Conservation (phyloP, 768 basidiomycete genomes). For the Lentinula guzmanii region DNA sequence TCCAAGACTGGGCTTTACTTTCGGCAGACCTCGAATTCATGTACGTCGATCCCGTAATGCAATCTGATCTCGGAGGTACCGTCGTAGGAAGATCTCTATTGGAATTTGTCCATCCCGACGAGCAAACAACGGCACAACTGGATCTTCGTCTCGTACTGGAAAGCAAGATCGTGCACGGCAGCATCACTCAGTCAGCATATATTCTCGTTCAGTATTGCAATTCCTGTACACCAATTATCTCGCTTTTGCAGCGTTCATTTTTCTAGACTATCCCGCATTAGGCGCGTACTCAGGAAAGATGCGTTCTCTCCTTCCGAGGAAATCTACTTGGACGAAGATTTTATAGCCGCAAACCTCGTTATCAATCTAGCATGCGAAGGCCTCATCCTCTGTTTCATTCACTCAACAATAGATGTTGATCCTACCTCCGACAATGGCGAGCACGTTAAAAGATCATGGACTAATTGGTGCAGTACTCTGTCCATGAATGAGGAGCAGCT, state of each 20-base stretch:
- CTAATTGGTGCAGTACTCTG: constrained; percentile 86
- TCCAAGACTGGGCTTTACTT: constrained; percentile 67
- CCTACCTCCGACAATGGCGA: constrained; percentile 70
- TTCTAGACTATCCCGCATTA: constrained; percentile 68
- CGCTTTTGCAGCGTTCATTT: constrained; percentile 62
- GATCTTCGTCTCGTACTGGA: constrained; percentile 74
- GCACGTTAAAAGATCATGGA: constrained; percentile 62
- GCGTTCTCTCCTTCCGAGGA: constrained; percentile 54
- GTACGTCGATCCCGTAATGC: constrained; percentile 78
- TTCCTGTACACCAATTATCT: constrained; percentile 9
- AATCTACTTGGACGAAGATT: constrained; percentile 62
- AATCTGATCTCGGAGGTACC: constrained; percentile 58
- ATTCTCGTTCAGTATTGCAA: constrained; percentile 10
- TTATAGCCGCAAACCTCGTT: constrained; percentile 85
- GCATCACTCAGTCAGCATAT: constrained; percentile 61
- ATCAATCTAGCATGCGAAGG: constrained; percentile 87
- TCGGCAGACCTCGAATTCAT: constrained; percentile 73
- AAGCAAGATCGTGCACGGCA: constrained; percentile 73
- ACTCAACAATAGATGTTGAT: constrained; percentile 70
- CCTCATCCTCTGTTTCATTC: constrained; percentile 84
- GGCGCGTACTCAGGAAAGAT: constrained; percentile 63
- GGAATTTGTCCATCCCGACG: constrained; percentile 80
- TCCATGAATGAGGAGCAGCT: constrained; percentile 52
- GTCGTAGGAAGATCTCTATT: constrained; percentile 70
- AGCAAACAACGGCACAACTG: constrained; percentile 64